These are phyloP conservation scores for Psilocybe cyanescens DNA, from an alignment of 768 basidiomycete genomes.

Conservation along the genomic window DNA sequence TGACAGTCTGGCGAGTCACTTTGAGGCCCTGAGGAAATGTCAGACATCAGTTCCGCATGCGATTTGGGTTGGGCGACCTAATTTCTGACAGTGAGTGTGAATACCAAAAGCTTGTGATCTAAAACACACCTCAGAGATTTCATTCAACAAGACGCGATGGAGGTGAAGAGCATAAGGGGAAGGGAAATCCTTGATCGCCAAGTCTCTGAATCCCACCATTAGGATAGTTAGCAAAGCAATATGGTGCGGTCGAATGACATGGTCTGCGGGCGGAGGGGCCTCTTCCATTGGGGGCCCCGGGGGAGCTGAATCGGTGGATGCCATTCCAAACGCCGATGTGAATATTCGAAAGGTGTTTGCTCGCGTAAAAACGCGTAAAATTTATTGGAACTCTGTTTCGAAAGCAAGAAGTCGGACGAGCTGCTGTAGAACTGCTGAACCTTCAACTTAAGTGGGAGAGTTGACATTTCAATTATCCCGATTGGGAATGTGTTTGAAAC, in stretches of 20 bases:
- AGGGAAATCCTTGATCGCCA: slow-evolving; percentile 55
- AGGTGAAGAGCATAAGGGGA: slow-evolving; percentile 62
- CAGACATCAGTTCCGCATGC: slow-evolving; percentile 50
- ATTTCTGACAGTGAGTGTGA: not conserved
- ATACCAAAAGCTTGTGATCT: not conserved
- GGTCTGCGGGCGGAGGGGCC: slow-evolving; percentile 63
- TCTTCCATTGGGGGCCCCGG: slow-evolving; percentile 38
- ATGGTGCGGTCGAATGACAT: slow-evolving; percentile 79
- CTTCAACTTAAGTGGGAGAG: not conserved
- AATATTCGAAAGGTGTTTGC: not conserved
- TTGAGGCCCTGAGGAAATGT: slow-evolving; percentile 48
- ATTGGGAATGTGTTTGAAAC: slow-evolving; percentile 10
- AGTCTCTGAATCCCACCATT: slow-evolving; percentile 64
- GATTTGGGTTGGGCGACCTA: slow-evolving; percentile 70
- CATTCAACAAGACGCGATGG: slow-evolving; percentile 67
- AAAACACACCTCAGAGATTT: slow-evolving; percentile 67
- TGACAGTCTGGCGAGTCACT: slow-evolving; percentile 43
- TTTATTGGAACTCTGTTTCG: not conserved
- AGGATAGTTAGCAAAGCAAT: slow-evolving; percentile 68
- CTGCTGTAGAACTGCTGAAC: not conserved
- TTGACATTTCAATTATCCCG: not conserved
- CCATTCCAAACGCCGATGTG: not conserved
- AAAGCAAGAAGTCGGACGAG: not conserved
- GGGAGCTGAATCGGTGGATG: slow-evolving; percentile 1
- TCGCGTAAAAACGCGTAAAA: not conserved